Evolutionary conservation across 2,329 filamentous ascomycete genomes (phyloP), one percentile per base, ranked within the genome.

Genomic region (Exophiala oligosperma): DNA sequence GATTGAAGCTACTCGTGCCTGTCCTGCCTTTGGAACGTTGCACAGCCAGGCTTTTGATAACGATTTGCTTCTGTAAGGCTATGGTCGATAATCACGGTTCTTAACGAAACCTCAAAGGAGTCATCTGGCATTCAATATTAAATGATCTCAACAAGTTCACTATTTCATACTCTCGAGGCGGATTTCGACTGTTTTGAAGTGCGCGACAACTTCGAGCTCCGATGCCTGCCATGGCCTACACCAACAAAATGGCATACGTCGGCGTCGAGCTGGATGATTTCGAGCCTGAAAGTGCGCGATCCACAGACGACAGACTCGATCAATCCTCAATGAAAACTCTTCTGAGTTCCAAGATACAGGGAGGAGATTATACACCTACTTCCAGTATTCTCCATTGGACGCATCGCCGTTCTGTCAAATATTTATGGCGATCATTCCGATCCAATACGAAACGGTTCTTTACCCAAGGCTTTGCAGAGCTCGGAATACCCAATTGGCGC

Each of bases 241-340:
- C 46, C 7, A 32, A 11, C 21, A 52, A n/a, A 14, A 41, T 24
- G 40, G 26, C 23, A n/a, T 56, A 56, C 24, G 40, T 44, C 24
- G 54, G 54, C 14, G 48, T 51, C 14, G 37, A 56, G 11, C 43
- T 51, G 37, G 54, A 56, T 28, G 54, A 56, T 21, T 5, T 38
- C 24, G 48, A 37, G 5, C 4, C 47, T 8, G 47, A 24, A 32
- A 50, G 38, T 38, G 48, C 26, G 32, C 37, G 8, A 17, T 37
- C 47, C 8, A 26, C 23, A n/a, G 28, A 47, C 26, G 51, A 40
- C 17, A 35, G 41, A 21, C 37, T 37, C 38, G 51, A 28, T 32
- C 26, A 14, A 6, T 48, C 44, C 24, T 56, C 54, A 4, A 21
- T 35, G 11, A 51, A 23, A 23, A 51, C 35, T 24, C 37, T 51